Percentiles rank a stretch among this genome's conserved stretches.
Conservation (phyloP, 2,329 filamentous ascomycete genomes). For the Trichocomaceae sp. region DNA sequence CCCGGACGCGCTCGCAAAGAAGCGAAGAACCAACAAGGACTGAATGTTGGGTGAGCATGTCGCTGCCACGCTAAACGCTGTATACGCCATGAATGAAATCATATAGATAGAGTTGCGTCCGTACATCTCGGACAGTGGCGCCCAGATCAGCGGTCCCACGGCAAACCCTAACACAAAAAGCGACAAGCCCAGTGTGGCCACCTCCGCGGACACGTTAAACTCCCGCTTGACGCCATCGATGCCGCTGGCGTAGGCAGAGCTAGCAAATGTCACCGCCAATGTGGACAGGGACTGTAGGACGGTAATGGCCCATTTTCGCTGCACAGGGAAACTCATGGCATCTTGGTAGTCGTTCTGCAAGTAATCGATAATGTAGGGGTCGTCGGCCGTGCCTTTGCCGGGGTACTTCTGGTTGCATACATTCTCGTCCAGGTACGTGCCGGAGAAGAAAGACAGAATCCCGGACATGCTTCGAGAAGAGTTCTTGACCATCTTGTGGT, state of each 20-base stretch:
- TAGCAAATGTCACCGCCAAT: not conserved
- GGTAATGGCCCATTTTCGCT: not conserved
- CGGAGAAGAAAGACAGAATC: too few relatives aligned
- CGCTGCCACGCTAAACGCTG: too few relatives aligned
- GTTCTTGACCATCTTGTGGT: too few relatives aligned
- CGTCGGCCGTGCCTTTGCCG: too few relatives aligned
- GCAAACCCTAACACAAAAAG: slow-evolving; percentile 44
- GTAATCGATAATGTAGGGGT: too few relatives aligned
- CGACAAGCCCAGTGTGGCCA: not conserved
- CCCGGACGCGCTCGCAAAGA: slow-evolving; percentile 60
- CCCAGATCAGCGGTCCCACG: slow-evolving; percentile 53
- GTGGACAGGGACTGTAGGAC: not conserved
- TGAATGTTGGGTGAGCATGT: too few relatives aligned
- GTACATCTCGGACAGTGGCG: slow-evolving; percentile 56
- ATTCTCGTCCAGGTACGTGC: too few relatives aligned
- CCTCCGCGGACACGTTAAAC: not conserved
- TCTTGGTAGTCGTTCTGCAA: too few relatives aligned
- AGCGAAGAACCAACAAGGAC: slow-evolving; percentile 43
- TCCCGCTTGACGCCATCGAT: not conserved
- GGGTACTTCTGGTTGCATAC: too few relatives aligned
- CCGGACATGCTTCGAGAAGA: too few relatives aligned
- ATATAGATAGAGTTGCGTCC: slow-evolving; percentile 50
- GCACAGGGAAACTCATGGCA: too few relatives aligned
- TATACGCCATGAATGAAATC: slow-evolving; percentile 39
- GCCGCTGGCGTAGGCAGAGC: not conserved